Evolutionary conservation across 345 rosid genomes (phyloP).

Genomic region (Hibiscus tridactylites): DNA sequence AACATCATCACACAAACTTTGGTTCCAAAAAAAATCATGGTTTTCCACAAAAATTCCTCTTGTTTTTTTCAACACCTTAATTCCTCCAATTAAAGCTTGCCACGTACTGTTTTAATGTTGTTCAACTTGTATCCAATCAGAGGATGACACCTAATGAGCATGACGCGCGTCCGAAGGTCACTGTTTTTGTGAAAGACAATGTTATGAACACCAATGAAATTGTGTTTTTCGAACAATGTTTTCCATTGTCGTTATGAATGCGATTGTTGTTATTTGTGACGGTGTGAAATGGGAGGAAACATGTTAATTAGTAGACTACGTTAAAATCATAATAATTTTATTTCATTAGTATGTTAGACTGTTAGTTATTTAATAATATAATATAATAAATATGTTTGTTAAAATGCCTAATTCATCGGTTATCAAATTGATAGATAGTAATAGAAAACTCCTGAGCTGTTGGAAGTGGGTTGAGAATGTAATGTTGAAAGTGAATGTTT

Average conservation of each 20-base stretch:
- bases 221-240: neutral
- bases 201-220: neutral
- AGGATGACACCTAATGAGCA: neutral
- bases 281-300: neutral
- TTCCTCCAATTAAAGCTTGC: neutral
- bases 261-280: neutral
- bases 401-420: no score
- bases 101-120: neutral
- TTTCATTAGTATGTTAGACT: no score
- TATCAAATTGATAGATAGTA: no score
- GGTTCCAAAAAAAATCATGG: neutral
- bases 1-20: neutral
- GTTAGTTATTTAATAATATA: no score
- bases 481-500: no score
- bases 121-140: conserved; percentile 1
- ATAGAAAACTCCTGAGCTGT: no score
- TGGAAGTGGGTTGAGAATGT: no score
- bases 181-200: neutral
- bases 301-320: no score
- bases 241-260: neutral
- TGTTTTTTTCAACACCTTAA: neutral
- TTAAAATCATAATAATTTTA: no score
- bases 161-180: neutral
- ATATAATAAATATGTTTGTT: no score
- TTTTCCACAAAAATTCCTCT: neutral